Conservation (phyloP, 345 rosid genomes). For the Citrus cavaleriei region DNA sequence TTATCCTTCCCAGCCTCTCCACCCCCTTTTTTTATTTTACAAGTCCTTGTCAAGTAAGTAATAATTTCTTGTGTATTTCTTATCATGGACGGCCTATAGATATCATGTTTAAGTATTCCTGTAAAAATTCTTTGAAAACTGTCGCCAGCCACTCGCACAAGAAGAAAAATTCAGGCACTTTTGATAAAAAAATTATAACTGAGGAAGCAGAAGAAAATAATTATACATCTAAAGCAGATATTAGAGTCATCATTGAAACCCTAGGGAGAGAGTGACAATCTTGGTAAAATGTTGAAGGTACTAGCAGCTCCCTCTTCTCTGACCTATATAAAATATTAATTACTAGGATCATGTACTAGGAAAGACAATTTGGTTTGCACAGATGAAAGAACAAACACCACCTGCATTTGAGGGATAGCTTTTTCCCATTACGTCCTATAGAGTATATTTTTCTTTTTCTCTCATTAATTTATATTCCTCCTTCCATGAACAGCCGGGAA, state of each 20-base stretch:
- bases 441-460: background rate
- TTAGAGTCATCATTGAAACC: slow-evolving; percentile 26
- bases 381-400: background rate
- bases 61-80: background rate
- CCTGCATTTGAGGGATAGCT: background rate
- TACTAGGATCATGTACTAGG: background rate
- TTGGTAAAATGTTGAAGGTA: slow-evolving; percentile 11
- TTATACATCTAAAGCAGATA: slow-evolving; percentile 30
- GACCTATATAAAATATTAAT: background rate
- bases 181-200: slow-evolving; percentile 18
- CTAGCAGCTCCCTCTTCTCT: background rate
- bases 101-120: slow-evolving; percentile 14
- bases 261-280: slow-evolving; percentile 15
- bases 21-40: background rate
- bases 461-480: background rate
- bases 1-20: background rate
- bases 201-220: slow-evolving; percentile 39
- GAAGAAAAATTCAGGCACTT: slow-evolving; percentile 15
- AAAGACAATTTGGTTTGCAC: background rate
- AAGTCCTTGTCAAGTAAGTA: background rate
- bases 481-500: slow-evolving; percentile 6
- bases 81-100: slow-evolving; percentile 34
- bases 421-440: background rate
- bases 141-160: slow-evolving; percentile 9
- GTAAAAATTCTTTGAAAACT: slow-evolving; percentile 1